Evolutionary conservation across 2,329 filamentous ascomycete species (phyloP).

Genomic region (Fusarium sulawesiense): DNA sequence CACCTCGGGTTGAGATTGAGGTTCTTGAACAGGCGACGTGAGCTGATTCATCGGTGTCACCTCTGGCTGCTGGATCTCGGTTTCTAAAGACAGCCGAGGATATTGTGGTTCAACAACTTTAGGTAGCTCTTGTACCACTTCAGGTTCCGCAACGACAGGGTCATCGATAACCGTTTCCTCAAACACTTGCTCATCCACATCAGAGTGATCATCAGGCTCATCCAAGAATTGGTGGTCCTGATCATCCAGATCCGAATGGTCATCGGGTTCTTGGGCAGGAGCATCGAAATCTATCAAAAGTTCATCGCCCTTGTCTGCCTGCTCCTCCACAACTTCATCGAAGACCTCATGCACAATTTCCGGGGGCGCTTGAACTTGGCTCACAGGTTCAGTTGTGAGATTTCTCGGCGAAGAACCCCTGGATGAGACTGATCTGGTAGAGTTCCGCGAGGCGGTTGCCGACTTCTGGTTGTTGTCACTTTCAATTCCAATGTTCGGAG

Average conservation of each 20-base stretch:
- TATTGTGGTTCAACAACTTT: slow-evolving; percentile 21
- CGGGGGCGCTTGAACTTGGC: background rate
- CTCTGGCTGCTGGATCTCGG: slow-evolving; percentile 39
- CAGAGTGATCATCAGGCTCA: slow-evolving; percentile 9
- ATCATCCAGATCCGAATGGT: slow-evolving; percentile 16
- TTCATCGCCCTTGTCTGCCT: background rate
- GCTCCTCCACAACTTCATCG: slow-evolving; percentile 25
- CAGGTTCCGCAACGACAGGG: slow-evolving; percentile 20
- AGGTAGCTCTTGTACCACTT: slow-evolving; percentile 15
- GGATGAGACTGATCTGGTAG: slow-evolving; percentile 12
- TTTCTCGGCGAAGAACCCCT: slow-evolving; percentile 12
- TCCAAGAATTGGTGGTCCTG: slow-evolving; percentile 16
- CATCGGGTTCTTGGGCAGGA: slow-evolving; percentile 4
- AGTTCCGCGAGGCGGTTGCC: slow-evolving; percentile 20
- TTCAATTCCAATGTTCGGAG: slow-evolving; percentile 51
- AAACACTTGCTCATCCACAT: slow-evolving; percentile 7
- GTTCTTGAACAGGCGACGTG: slow-evolving; percentile 53
- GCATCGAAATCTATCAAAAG: slow-evolving; percentile 19
- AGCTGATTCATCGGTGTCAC: slow-evolving; percentile 53
- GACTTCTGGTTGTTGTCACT: slow-evolving; percentile 39
- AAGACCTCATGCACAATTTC: slow-evolving; percentile 33
- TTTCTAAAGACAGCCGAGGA: slow-evolving; percentile 20
- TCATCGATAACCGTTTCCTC: slow-evolving; percentile 30
- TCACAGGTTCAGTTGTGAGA: slow-evolving; percentile 2
- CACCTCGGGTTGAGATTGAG: slow-evolving; percentile 48